Base-by-base conservation (phyloP, 2,329 filamentous ascomycete species). In the Microcyclosporella mali region DNA sequence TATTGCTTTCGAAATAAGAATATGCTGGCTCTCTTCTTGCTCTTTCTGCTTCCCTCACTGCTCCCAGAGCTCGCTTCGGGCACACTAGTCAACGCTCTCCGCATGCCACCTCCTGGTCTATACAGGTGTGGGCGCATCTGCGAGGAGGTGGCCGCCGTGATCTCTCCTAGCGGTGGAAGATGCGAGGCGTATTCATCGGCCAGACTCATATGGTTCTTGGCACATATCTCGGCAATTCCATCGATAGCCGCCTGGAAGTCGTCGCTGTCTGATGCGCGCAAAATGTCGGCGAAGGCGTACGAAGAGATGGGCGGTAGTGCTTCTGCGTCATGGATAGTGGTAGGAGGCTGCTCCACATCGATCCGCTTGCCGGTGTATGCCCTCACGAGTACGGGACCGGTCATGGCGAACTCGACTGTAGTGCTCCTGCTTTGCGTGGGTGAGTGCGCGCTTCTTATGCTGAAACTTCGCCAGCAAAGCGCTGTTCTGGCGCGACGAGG, bases 111-210 rank as follows among this genome's bases (percentile, higher is more conserved):
- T 15, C 16, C 32, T 40, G 50, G 52, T n/a, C 56, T 51, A 31
- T 45, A 43, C 6, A 44, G 18, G 36, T 54, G 54, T 30, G 49
- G 41, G 28, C 51, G 33, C 12, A 41, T 41, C 6, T 33, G 31
- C 9, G 41, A 41, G 3, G 53, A 42, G 14, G 37, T 52, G 4
- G 61, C 40, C 51, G 47, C 53, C 7, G 61, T 59, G 49, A 81
- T 78, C 57, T 80, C 77, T 30, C 77, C 77, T 41, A 79, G 65
- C 0, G 78, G 78, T 16, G 78, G 78, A 28, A 80, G 70, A 59
- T 82, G 78, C 33, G 77, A 76, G 27, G 71, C 73, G 57, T 82
- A 79, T 56, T 81, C 77, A 54, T 81, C 77, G 8, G 78, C 77
- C 46, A 82, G 63, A 52, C 77, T 80, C 56, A 80, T 65, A 51